These are phyloP conservation scores for Lycium ferocissimum DNA, from an alignment of 257 asterid species.

Conservation along the genomic window DNA sequence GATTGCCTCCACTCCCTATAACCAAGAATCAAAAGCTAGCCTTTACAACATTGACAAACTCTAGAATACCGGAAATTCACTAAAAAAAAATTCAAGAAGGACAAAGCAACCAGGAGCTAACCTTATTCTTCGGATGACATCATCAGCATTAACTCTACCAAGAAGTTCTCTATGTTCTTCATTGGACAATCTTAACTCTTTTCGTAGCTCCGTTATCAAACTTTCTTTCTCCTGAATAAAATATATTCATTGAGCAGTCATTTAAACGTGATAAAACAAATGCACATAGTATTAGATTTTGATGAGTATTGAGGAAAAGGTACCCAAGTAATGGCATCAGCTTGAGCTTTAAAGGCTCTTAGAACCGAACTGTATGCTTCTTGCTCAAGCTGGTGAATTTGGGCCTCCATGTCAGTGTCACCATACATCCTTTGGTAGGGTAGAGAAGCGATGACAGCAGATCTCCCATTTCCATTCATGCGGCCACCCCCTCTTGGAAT, in stretches of 20 bases:
- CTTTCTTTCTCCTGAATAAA: conserved; percentile 76
- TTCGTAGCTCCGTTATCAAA: conserved; percentile 77
- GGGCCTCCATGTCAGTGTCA: conserved; percentile 80
- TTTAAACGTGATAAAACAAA: conserved; percentile 46
- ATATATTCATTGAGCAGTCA: conserved; percentile 46
- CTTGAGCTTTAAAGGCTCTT: conserved; percentile 93
- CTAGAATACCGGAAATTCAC: background rate
- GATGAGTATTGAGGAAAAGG: conserved; percentile 8
- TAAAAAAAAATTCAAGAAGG: background rate
- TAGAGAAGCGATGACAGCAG: conserved; percentile 57
- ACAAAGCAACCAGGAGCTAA: conserved; percentile 30
- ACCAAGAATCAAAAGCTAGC: conserved; percentile 27
- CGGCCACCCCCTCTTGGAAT: conserved; percentile 60
- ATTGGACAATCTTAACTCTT: conserved; percentile 78
- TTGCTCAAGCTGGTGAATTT: conserved; percentile 89
- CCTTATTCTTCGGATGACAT: conserved; percentile 79
- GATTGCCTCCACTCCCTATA: conserved; percentile 79
- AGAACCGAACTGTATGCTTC: conserved; percentile 89
- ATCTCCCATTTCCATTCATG: conserved; percentile 66
- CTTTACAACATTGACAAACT: conserved; percentile 30
- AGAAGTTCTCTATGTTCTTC: conserved; percentile 88
- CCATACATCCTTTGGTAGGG: conserved; percentile 71
- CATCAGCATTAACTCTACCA: conserved; percentile 72
- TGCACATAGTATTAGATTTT: conserved; percentile 38
- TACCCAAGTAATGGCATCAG: conserved; percentile 95